Base-by-base conservation (phyloP, 495 filamentous ascomycete species). In the Aspergillus egyptiacus region DNA sequence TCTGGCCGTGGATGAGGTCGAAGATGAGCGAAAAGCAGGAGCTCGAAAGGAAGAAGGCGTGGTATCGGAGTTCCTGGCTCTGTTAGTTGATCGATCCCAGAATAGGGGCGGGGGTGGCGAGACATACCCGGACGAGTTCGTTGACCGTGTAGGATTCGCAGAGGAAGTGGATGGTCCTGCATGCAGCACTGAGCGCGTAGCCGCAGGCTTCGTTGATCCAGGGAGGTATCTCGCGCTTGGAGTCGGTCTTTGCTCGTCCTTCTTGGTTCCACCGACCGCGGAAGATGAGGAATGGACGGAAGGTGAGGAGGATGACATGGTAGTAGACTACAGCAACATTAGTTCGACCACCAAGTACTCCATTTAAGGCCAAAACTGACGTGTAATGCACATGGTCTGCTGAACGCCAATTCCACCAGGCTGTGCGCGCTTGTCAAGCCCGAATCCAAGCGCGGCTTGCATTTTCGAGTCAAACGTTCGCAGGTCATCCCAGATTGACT, bases 161-260 rank as follows among this genome's bases (percentile, higher is more conserved):
- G 3, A 73, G 51, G 36, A 64, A 60, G 23, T 68, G 66, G 17
- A 73, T 68, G 0, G 67, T 69, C 22, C 64, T 57, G 20, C 63
- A 60, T 2, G 70, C 68, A 0, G 66, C 62, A 8, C 60, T 61
- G 5, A 69, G 52, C 6, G 63, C 60, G 20, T 63, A 51, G n/a
- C 62, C 63, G 28, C 70, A 73, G n/a, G 70, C 70, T 46, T 73
- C 67, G 14, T 72, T 68, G 3, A 73, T 51, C 70, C 70, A 73
- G 11, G 60, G 36, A 2, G 70, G 70, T 1, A 63, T 65, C 32
- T 71, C 64, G 3, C 52, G 62, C 49, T 64, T 65, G 1, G 44
- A 27, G 2, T 28, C 20, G 15, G 22, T 20, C 6, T 17, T 35
- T 13, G 53, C 8, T 40, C 63, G 60, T 45, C 55, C 60, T 27